Conservation (phyloP, 140 eudicot genomes). For the Flaveria floridana region DNA sequence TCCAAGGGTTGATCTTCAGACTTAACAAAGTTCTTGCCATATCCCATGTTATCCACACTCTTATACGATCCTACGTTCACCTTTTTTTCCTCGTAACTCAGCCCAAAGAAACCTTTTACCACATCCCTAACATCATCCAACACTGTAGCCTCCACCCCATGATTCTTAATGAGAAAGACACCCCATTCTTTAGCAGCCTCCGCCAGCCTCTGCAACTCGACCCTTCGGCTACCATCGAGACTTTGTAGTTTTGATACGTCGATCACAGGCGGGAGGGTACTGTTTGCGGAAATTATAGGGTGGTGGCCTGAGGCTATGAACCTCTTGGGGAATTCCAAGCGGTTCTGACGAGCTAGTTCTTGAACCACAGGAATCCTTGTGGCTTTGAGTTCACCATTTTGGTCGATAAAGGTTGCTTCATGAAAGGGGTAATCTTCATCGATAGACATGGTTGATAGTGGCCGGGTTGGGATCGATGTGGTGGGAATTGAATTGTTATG, state of each 20-base stretch:
- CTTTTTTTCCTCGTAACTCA: slow-evolving; percentile 49
- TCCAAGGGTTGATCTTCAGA: slow-evolving; percentile 52
- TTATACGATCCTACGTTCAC: slow-evolving; percentile 43
- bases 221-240: background rate
- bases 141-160: slow-evolving; percentile 41
- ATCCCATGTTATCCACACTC: slow-evolving; percentile 55
- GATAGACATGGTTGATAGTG: background rate
- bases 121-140: slow-evolving; percentile 43
- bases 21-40: slow-evolving; percentile 48
- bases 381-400: slow-evolving; percentile 40
- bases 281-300: background rate
- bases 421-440: slow-evolving; percentile 35
- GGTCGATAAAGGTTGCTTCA: slow-evolving; percentile 41
- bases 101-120: slow-evolving; percentile 46
- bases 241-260: slow-evolving; percentile 35
- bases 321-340: slow-evolving; percentile 31
- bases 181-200: slow-evolving; percentile 55
- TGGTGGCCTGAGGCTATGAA: slow-evolving; percentile 30
- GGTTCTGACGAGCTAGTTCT: slow-evolving; percentile 44
- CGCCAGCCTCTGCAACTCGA: slow-evolving; percentile 42
- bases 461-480: background rate
- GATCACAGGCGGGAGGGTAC: slow-evolving; percentile 27
- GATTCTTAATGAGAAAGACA: slow-evolving; percentile 43
- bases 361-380: slow-evolving; percentile 52
- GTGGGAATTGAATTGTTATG: background rate